Conservation (phyloP, 129 eudicot genomes). For the Lactuca sativa region DNA sequence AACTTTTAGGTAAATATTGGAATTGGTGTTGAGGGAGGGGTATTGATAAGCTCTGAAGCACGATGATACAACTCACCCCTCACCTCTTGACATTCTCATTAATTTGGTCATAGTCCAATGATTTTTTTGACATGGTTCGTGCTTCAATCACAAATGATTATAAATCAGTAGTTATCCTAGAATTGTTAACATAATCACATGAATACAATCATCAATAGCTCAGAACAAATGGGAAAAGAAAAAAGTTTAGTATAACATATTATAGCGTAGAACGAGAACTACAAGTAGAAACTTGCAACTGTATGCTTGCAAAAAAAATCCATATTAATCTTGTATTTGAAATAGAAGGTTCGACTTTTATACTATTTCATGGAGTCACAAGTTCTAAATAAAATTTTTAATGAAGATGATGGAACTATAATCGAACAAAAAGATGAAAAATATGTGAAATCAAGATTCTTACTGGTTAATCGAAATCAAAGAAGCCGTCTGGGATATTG, state of each 20-base stretch:
- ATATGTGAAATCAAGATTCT: no score
- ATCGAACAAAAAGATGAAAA: no score
- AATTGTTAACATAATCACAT: slow-evolving; percentile 14
- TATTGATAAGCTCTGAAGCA: slow-evolving; percentile 73
- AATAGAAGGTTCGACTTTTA: slow-evolving; percentile 2
- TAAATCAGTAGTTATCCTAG: slow-evolving; percentile 12
- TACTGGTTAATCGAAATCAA: no score
- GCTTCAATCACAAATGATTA: slow-evolving; percentile 2
- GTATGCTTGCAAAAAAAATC: background rate
- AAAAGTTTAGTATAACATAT: background rate
- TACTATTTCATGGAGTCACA: no score
- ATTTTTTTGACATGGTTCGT: slow-evolving; percentile 56
- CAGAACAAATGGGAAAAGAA: background rate
- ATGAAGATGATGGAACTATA: no score
- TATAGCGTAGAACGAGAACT: slow-evolving; percentile 4
- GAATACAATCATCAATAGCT: background rate
- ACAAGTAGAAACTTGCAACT: background rate
- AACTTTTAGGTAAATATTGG: no score
- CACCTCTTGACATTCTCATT: slow-evolving; percentile 96
- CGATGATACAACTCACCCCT: slow-evolving; percentile 99
- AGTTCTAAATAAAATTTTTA: no score
- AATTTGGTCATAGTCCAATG: slow-evolving; percentile 74
- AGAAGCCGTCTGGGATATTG: no score
- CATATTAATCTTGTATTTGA: background rate
- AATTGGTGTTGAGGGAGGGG: no score